Evolutionary conservation across 2,329 filamentous ascomycete genomes (phyloP), one percentile per base, ranked within the genome.

Genomic region (Alternaria gansuensis): DNA sequence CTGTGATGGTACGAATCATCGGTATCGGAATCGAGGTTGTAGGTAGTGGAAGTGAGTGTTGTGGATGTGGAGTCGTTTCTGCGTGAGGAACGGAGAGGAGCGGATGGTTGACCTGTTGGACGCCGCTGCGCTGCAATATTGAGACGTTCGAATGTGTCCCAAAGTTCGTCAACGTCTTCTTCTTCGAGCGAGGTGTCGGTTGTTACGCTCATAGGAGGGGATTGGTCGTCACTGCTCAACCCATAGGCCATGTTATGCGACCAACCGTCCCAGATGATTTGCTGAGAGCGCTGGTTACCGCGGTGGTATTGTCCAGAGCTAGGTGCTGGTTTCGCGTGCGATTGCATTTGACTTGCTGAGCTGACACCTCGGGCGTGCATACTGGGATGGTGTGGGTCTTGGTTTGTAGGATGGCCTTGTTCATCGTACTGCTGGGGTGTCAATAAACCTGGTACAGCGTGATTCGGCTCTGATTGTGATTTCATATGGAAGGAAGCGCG

Each of bases 381-480:
- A 54, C 55, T 64, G 24, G 65, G 64, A 36, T 74, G 70, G 24
- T 74, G 68, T 2, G 67, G 56, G 33, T 74, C 73, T 28, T 71
- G 65, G 34, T 69, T 72, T 5, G 67, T 69, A 5, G 70, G 74
- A 3, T 74, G 69, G 11, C 75, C 73, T 62, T 76, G 71, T 39
- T 75, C 71, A 56, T 77, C 73, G 49, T 75, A 70, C 9, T 72
- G 70, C 28, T 76, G 72, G 1, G 75, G 75, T 8, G 75, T 77
- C 2, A 78, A 58, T 5, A 78, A 66, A 13, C 75, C 75, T 26
- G 75, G 72, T 4, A 77, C 69, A 11, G 72, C 64, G 33, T 78
- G 75, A 31, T 76, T 78, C 10, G 77, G 77, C 46, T 79, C 77
- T 1, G 77, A 79, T 51, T 78, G 76, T 11, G 75, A 77, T 50